Conservation (phyloP, 768 basidiomycete species). For the Lactarius evosmus region DNA sequence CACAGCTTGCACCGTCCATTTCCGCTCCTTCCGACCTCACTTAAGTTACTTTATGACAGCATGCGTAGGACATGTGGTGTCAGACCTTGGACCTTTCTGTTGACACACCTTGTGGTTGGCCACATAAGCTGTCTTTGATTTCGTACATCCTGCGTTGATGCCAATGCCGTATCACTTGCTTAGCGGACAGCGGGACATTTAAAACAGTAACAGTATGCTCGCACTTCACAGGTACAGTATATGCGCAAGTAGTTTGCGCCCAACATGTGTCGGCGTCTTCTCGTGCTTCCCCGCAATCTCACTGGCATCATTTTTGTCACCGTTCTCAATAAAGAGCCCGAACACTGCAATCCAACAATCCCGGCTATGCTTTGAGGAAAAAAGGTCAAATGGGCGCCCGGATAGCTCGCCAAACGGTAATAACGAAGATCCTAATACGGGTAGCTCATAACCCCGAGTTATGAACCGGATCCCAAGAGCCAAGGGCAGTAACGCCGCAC, state of each 20-base stretch:
- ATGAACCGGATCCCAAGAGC: background rate
- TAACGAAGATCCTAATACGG: background rate
- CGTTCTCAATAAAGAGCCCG: background rate
- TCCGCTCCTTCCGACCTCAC: background rate
- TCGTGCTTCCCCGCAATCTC: background rate
- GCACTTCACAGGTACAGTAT: background rate
- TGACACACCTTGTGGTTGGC: background rate
- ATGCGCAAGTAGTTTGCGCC: background rate
- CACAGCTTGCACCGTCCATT: background rate
- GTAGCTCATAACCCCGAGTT: background rate
- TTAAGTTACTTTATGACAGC: background rate
- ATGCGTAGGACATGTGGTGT: background rate
- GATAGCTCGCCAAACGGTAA: background rate
- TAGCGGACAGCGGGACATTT: background rate
- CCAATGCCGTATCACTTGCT: background rate
- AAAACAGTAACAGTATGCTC: background rate
- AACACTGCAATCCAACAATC: background rate
- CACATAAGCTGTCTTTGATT: background rate
- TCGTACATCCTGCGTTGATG: background rate
- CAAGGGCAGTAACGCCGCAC: slow-evolving; percentile 1
- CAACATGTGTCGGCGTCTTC: background rate
- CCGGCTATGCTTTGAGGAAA: background rate
- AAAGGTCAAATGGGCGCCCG: background rate
- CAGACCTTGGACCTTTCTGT: no score
- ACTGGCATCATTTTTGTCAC: background rate